phyloP scores from a whole-genome alignment of 768 basidiomycete species.

The Phanerochaete carnosa region DNA sequence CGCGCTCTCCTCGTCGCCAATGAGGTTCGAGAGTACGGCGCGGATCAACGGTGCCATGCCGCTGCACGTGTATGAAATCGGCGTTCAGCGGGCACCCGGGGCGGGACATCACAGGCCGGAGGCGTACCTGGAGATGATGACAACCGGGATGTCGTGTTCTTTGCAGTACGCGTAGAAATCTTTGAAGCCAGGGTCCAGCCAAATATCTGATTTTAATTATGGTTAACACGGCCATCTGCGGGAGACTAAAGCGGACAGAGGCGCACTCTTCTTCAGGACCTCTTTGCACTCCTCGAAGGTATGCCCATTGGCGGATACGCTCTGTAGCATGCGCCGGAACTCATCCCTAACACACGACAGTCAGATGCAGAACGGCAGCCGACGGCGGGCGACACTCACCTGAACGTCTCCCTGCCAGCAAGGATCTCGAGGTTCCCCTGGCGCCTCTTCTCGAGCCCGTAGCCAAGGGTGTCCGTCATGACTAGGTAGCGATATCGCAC shows the following conservation, averaged over 20 bases:
- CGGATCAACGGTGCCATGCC: constrained; percentile 95
- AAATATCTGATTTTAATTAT: constrained; percentile 57
- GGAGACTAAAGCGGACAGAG: not conserved
- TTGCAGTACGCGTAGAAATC: constrained; percentile 87
- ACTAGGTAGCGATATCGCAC: constrained; percentile 37
- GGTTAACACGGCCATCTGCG: constrained; percentile 10
- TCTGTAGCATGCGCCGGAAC: constrained; percentile 83
- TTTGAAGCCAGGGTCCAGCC: constrained; percentile 85
- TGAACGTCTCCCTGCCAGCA: constrained; percentile 64
- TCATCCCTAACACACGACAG: constrained; percentile 56
- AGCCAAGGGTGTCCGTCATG: constrained; percentile 89
- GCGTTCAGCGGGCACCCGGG: not conserved
- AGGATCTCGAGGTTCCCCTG: constrained; percentile 73
- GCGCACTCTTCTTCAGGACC: constrained; percentile 65
- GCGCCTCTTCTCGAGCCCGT: constrained; percentile 70
- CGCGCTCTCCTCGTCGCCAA: constrained; percentile 70
- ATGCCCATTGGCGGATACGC: constrained; percentile 69
- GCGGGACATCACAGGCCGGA: not conserved
- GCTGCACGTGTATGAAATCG: constrained; percentile 32
- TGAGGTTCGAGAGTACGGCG: constrained; percentile 79
- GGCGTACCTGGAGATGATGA: constrained; percentile 85
- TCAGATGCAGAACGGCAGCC: not conserved
- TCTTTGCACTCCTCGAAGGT: constrained; percentile 86
- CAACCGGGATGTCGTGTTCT: constrained; percentile 74
- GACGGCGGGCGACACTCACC: constrained; percentile 32